Percentiles rank a stretch among this genome's conserved stretches.
These are phyloP conservation scores for Pouteria glomerata DNA, from an alignment of 148 eudicot genomes.

Conservation along the genomic window DNA sequence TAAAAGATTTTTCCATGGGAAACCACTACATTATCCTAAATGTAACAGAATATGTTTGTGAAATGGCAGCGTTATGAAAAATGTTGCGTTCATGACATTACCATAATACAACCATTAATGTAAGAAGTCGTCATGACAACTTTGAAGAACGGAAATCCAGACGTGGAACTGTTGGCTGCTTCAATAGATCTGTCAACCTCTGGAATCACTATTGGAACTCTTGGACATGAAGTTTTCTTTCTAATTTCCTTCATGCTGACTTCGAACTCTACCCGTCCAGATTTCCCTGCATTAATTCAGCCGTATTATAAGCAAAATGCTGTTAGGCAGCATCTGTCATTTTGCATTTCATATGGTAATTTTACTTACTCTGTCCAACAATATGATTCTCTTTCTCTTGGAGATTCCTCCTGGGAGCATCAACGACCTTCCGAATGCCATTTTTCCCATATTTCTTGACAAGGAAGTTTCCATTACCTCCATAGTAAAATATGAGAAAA, in stretches of 20 bases:
- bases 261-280: background rate
- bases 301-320: no score
- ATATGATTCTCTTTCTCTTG: no score
- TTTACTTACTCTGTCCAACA: no score
- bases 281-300: constrained; percentile 3
- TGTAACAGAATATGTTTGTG: no score
- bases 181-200: background rate
- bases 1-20: background rate
- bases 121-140: background rate
- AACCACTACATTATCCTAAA: background rate
- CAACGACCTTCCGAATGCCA: no score
- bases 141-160: constrained; percentile 2
- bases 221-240: background rate
- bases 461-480: no score
- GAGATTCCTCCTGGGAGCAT: no score
- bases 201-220: background rate
- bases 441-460: no score
- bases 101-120: background rate
- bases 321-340: no score
- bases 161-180: background rate
- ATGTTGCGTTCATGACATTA: constrained; percentile 4
- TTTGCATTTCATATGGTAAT: no score
- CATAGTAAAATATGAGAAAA: no score
- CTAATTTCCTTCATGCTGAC: background rate
- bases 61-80: background rate